Evolutionary conservation across 177 flowering plant species (phyloP).

Genomic region (Tripterygium wilfordii): DNA sequence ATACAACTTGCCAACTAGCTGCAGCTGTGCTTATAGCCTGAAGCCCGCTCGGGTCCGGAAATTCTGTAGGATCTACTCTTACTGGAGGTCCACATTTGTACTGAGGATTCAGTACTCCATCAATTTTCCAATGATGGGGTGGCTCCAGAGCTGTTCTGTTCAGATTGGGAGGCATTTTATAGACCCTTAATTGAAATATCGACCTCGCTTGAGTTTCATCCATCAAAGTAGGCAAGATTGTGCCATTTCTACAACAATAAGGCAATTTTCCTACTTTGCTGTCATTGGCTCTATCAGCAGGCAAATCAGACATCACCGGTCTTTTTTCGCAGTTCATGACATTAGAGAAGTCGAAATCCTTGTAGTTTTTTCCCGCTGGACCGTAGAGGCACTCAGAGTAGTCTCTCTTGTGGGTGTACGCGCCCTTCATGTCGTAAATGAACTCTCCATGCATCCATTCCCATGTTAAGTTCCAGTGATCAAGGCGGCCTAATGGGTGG

Average conservation of each 20-base stretch:
- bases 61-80: slow-evolving; percentile 48
- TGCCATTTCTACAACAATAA: slow-evolving; percentile 65
- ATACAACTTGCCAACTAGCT: slow-evolving; percentile 71
- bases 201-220: slow-evolving; percentile 43
- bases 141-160: slow-evolving; percentile 61
- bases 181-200: slow-evolving; percentile 60
- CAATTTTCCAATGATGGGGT: slow-evolving; percentile 66
- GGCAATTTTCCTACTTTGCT: slow-evolving; percentile 57
- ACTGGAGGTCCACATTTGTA: slow-evolving; percentile 69
- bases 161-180: slow-evolving; percentile 64
- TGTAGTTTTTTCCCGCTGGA: slow-evolving; percentile 40
- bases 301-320: slow-evolving; percentile 65
- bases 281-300: slow-evolving; percentile 43
- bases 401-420: slow-evolving; percentile 52
- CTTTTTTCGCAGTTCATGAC: slow-evolving; percentile 59
- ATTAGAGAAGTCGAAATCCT: slow-evolving; percentile 50
- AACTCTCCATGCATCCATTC: slow-evolving; percentile 89
- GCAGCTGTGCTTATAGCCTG: slow-evolving; percentile 27
- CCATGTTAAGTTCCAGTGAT: slow-evolving; percentile 89
- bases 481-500: slow-evolving; percentile 72
- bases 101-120: slow-evolving; percentile 53
- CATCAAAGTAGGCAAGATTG: slow-evolving; percentile 49
- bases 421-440: slow-evolving; percentile 70
- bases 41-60: slow-evolving; percentile 61
- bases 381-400: slow-evolving; percentile 60